phyloP scores from a whole-genome alignment of 2,329 filamentous ascomycete genomes.

The Dactylellina leptospora region DNA sequence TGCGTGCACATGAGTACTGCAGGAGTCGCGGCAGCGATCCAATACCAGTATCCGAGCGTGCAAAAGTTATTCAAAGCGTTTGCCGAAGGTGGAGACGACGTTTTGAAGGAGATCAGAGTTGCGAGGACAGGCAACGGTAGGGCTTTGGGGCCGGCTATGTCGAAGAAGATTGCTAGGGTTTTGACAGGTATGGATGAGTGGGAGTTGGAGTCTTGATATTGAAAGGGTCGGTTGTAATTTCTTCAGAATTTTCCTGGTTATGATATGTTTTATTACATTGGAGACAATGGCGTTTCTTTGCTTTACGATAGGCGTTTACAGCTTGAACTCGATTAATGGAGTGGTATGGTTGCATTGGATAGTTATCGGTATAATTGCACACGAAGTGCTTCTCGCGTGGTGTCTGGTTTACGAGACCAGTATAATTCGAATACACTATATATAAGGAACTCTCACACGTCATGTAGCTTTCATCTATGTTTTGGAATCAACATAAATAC shows the following conservation, averaged over 20 bases:
- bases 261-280: no score
- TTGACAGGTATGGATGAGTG: constrained; percentile 67
- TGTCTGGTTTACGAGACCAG: no score
- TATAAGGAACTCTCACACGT: no score
- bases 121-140: constrained; percentile 66
- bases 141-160: constrained; percentile 68
- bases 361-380: not conserved
- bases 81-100: constrained; percentile 67
- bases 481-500: no score
- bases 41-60: constrained; percentile 69
- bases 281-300: no score
- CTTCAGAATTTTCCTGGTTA: no score
- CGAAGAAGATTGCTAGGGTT: constrained; percentile 69
- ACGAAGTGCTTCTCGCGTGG: no score
- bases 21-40: constrained; percentile 75
- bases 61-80: constrained; percentile 69
- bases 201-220: constrained; percentile 38
- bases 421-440: no score
- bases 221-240: no score
- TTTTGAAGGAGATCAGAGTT: constrained; percentile 69
- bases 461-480: no score
- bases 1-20: constrained; percentile 77
- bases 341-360: constrained; percentile 10
- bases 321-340: not conserved
- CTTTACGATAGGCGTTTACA: no score